Conservation (phyloP, 2,329 filamentous ascomycete genomes). For the Nemania abortiva region DNA sequence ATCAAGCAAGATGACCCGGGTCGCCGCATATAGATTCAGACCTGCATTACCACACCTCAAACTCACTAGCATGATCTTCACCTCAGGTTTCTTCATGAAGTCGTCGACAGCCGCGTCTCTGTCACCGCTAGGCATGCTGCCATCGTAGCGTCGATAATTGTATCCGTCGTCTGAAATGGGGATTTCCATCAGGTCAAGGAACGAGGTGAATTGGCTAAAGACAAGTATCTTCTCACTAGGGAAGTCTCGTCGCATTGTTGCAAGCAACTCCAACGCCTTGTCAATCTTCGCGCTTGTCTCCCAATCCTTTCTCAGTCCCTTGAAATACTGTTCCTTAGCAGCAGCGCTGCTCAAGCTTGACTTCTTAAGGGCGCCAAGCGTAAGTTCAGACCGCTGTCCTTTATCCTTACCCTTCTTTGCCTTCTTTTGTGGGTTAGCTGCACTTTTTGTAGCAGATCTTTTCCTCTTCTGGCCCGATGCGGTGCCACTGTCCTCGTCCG, state of each 20-base stretch:
- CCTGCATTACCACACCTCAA: slow-evolving; percentile 81
- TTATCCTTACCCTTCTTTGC: slow-evolving; percentile 28
- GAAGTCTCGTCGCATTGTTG: slow-evolving; percentile 43
- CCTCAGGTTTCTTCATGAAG: slow-evolving; percentile 45
- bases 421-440: slow-evolving; percentile 31
- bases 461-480: slow-evolving; percentile 34
- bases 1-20: slow-evolving; percentile 79
- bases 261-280: slow-evolving; percentile 49
- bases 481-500: slow-evolving; percentile 2
- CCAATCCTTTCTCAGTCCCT: slow-evolving; percentile 45
- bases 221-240: slow-evolving; percentile 50
- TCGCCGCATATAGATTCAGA: slow-evolving; percentile 77
- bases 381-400: slow-evolving; percentile 36
- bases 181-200: slow-evolving; percentile 52
- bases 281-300: slow-evolving; percentile 51
- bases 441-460: slow-evolving; percentile 8
- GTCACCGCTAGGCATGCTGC: slow-evolving; percentile 44
- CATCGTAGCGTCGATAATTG: slow-evolving; percentile 50
- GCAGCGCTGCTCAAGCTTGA: slow-evolving; percentile 42
- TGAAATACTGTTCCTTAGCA: slow-evolving; percentile 47
- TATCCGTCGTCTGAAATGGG: slow-evolving; percentile 47
- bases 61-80: slow-evolving; percentile 74
- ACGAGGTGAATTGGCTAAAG: slow-evolving; percentile 53
- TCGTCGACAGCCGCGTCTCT: slow-evolving; percentile 46
- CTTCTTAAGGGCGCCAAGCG: slow-evolving; percentile 46